These are phyloP conservation scores for Paxillus ammoniavirescens DNA, from an alignment of 768 basidiomycete genomes.

Conservation along the genomic window DNA sequence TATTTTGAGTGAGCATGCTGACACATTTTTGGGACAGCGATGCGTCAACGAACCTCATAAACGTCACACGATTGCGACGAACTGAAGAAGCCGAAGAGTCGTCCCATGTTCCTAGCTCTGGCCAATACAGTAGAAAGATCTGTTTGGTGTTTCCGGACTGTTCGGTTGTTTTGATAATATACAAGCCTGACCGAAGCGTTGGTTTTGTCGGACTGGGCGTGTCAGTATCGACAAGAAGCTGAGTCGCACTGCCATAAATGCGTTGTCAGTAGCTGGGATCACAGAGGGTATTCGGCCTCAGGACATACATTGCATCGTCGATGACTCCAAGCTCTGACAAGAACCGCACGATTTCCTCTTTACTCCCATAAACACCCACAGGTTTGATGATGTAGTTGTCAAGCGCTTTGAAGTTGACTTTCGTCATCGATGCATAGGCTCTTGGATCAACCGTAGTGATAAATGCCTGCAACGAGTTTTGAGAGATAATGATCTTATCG, in stretches of 20 bases:
- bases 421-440: constrained; percentile 52
- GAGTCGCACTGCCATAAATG: not conserved
- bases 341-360: constrained; percentile 47
- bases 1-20: not conserved
- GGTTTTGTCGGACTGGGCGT: constrained; percentile 11
- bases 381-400: constrained; percentile 48
- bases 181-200: constrained; percentile 47
- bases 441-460: constrained; percentile 49
- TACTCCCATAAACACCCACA: constrained; percentile 58
- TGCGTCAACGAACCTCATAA: constrained; percentile 49
- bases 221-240: constrained; percentile 2
- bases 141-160: constrained; percentile 14
- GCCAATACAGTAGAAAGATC: constrained; percentile 59
- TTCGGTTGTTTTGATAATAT: constrained; percentile 31
- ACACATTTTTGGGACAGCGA: not conserved
- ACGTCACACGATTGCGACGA: constrained; percentile 53
- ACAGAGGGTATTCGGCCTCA: not conserved
- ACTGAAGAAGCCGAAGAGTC: constrained; percentile 45
- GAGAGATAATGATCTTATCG: constrained; percentile 62
- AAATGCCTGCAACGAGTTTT: constrained; percentile 46
- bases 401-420: constrained; percentile 53
- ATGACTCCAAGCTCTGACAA: constrained; percentile 37
- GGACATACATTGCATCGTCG: constrained; percentile 39
- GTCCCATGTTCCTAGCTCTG: constrained; percentile 58
- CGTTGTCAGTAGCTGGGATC: not conserved